Percentiles rank a stretch among this genome's conserved stretches.
Evolutionary conservation across 768 basidiomycete genomes (phyloP).

Genomic region (Antrodiella citrinella): DNA sequence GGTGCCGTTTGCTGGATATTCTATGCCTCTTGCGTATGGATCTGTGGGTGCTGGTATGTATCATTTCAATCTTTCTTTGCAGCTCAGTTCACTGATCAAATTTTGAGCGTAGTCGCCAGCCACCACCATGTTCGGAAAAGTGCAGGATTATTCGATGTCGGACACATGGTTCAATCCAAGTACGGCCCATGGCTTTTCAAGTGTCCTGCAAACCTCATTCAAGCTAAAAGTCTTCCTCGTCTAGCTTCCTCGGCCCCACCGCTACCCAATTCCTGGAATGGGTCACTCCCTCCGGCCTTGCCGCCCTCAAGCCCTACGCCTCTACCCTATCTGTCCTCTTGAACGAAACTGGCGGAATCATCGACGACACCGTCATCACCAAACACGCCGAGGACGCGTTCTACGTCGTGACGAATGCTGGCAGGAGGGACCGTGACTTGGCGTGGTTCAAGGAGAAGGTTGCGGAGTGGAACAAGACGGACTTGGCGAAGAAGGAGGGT

Average conservation of each 20-base stretch:
- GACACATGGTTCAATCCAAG: conserved; percentile 96
- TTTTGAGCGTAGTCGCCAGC: conserved; percentile 56
- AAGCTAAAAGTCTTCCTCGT: background rate
- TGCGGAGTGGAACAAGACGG: conserved; percentile 68
- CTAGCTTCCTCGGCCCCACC: conserved; percentile 74
- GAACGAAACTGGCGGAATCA: conserved; percentile 86
- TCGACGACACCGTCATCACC: conserved; percentile 91
- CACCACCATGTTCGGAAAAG: conserved; percentile 81
- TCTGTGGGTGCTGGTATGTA: conserved; percentile 67
- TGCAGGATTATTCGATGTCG: conserved; percentile 92
- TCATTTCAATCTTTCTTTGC: background rate
- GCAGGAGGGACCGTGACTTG: conserved; percentile 73
- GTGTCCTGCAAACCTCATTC: background rate
- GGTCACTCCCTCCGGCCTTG: conserved; percentile 80
- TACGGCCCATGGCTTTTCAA: conserved; percentile 25
- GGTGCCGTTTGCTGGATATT: conserved; percentile 93
- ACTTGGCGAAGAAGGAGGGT: conserved; percentile 36
- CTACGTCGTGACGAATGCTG: conserved; percentile 97
- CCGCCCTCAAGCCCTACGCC: conserved; percentile 55
- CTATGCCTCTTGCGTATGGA: conserved; percentile 89
- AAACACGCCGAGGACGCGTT: conserved; percentile 74
- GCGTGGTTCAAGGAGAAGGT: conserved; percentile 67
- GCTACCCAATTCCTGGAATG: conserved; percentile 79
- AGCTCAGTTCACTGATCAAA: conserved; percentile 10
- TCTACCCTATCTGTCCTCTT: conserved; percentile 87